Base-by-base conservation (phyloP, 2,329 filamentous ascomycete genomes). In the Colletotrichum destructivum region DNA sequence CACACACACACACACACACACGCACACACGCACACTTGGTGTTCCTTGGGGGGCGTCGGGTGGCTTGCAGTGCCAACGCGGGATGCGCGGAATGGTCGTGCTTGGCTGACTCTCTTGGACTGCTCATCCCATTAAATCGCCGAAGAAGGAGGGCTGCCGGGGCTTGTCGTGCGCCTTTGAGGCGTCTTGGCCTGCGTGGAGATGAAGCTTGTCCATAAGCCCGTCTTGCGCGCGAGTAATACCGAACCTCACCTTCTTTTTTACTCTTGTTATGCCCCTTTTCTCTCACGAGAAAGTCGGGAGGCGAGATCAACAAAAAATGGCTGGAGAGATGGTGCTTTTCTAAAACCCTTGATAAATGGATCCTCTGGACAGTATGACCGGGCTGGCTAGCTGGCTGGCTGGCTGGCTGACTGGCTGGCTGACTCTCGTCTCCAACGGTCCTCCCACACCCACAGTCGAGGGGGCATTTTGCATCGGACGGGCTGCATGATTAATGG, bases 51-150 rank as follows among this genome's bases (percentile, higher is more conserved):
- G 23, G 69, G 26, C 69, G 26, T 59, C 64, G 69, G 69, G 64
- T 63, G 69, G 69, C 69, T 71, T 71, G 57, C 69, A 68, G 57
- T 54, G 69, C 69, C 64, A 71, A 68, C 57, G 38, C 57, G 52
- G 64, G 64, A 68, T 46, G 42, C 44, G 56, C 64, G 64, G 64
- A 46, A 40, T 35, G 21, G 35, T n/a, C n/a, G 16, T n/a, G 42
- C 64, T 71, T 71, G 69, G 57, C 69, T 23, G 12, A 7, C 38
- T 59, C 23, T 21, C 31, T 12, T 57, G 52, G 5, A 5, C 12
- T 7, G 31, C 31, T 31, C 31, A 31, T 31, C 40, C 2, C 7
- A 11, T 44, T 21, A 21, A n/a, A n/a, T 26, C 44, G 49, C 12
- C 40, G 21, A 46, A 56, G 21, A 21, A 49, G 40, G 54, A 52